phyloP scores from a whole-genome alignment of 2,329 filamentous ascomycete genomes.

The Sporothrix euskadiensis region DNA sequence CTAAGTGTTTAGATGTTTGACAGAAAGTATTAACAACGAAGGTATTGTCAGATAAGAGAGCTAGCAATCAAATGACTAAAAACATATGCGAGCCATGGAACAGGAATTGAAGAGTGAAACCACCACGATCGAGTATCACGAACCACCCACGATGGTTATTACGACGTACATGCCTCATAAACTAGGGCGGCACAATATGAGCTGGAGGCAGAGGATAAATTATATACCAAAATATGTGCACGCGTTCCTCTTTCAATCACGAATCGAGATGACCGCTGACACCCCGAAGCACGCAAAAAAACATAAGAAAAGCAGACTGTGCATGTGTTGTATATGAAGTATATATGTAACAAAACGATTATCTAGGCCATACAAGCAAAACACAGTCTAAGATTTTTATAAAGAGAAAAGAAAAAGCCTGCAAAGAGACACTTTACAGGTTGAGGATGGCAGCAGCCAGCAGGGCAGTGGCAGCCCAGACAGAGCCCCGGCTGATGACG shows the following conservation, averaged over 20 bases:
- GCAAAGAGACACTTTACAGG: background rate
- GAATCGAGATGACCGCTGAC: background rate
- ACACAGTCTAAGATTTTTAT: background rate
- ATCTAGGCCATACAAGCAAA: slow-evolving; percentile 5
- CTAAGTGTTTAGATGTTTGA: too few species aligned
- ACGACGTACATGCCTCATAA: too few species aligned
- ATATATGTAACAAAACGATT: background rate
- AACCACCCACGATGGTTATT: too few species aligned
- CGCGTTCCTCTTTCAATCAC: background rate
- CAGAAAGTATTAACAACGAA: too few species aligned
- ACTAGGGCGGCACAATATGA: too few species aligned
- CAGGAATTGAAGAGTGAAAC: too few species aligned
- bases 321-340: background rate
- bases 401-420: background rate
- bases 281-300: background rate
- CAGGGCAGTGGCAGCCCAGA: slow-evolving; percentile 7
- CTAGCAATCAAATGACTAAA: too few species aligned
- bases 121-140: too few species aligned
- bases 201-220: too few species aligned
- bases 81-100: too few species aligned
- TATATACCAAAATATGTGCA: background rate
- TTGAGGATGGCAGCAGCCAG: slow-evolving; percentile 12
- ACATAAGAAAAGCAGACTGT: background rate
- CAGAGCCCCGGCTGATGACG: background rate
- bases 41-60: too few species aligned